Evolutionary conservation across 83 land plant species (phyloP).

Genomic region (Isoetes engelmannii): DNA sequence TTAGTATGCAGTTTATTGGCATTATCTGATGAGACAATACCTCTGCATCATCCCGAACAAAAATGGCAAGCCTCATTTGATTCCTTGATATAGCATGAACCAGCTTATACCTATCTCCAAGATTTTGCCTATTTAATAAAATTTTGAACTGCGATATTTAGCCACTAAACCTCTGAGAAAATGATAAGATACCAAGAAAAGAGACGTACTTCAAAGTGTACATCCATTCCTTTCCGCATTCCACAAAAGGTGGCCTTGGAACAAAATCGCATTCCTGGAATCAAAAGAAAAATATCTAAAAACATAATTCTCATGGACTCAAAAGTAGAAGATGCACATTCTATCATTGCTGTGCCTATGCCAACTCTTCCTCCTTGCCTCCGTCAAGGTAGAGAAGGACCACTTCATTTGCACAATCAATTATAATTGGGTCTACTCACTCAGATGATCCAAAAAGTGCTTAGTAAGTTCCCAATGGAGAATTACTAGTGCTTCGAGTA

Average conservation of each 20-base stretch:
- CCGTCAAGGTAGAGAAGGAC: no score
- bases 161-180: neutral
- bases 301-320: neutral
- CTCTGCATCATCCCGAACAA: constrained; percentile 48
- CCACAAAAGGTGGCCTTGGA: constrained; percentile 38
- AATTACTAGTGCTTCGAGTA: no score
- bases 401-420: no score
- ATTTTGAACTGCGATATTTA: neutral
- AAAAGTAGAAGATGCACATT: no score
- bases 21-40: constrained; percentile 4
- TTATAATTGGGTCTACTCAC: no score
- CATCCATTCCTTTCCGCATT: constrained; percentile 47
- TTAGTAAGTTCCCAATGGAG: no score
- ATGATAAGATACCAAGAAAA: neutral
- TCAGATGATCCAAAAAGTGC: no score
- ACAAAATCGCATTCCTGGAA: constrained; percentile 44
- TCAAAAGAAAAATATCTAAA: neutral
- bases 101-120: constrained; percentile 38
- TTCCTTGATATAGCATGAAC: constrained; percentile 43
- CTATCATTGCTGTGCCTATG: no score
- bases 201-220: constrained; percentile 28
- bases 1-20: neutral
- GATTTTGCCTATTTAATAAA: constrained; percentile 17
- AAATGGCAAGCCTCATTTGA: constrained; percentile 42
- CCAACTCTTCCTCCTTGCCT: no score